A percentile compares a stretch with the other conserved stretches of the same genome.
Conservation (phyloP, 2,329 filamentous ascomycete species). For the Cercospora berteroae region DNA sequence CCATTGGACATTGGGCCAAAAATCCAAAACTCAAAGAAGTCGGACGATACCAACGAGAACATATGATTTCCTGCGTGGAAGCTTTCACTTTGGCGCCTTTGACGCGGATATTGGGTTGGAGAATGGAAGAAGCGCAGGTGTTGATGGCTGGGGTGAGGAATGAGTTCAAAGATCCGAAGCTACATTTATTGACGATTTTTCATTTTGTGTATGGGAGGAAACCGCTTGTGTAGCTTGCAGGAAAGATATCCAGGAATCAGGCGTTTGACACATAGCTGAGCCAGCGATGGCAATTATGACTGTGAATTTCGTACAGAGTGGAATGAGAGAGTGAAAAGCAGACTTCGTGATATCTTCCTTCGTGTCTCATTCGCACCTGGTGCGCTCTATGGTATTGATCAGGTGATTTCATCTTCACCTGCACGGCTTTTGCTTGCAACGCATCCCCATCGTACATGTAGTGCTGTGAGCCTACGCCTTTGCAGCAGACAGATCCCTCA, state of each 20-base stretch:
- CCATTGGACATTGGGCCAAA: constrained; percentile 25
- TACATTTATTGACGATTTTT: constrained; percentile 19
- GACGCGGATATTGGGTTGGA: constrained; percentile 41
- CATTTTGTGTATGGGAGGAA: constrained; percentile 20
- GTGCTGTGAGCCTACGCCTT: constrained; percentile 10
- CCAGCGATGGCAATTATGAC: not conserved
- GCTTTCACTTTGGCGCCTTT: constrained; percentile 44
- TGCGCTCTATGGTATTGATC: constrained; percentile 7
- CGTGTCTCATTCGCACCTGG: constrained; percentile 6
- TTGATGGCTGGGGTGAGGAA: constrained; percentile 21
- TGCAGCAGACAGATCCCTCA: constrained; percentile 33
- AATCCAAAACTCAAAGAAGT: constrained; percentile 22
- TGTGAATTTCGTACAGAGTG: not conserved
- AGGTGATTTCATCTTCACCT: not conserved
- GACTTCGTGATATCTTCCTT: not conserved
- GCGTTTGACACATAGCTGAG: not conserved
- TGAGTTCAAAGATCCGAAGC: constrained; percentile 20
- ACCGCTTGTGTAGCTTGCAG: not conserved
- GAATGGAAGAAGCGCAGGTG: constrained; percentile 18
- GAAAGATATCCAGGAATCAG: not conserved
- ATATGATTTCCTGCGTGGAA: constrained; percentile 22
- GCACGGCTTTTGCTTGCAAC: not conserved
- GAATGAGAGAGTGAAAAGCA: not conserved
- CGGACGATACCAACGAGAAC: constrained; percentile 21
- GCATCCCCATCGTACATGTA: not conserved